Conservation (phyloP, 139 green algal species). For the Microglena sp. region DNA sequence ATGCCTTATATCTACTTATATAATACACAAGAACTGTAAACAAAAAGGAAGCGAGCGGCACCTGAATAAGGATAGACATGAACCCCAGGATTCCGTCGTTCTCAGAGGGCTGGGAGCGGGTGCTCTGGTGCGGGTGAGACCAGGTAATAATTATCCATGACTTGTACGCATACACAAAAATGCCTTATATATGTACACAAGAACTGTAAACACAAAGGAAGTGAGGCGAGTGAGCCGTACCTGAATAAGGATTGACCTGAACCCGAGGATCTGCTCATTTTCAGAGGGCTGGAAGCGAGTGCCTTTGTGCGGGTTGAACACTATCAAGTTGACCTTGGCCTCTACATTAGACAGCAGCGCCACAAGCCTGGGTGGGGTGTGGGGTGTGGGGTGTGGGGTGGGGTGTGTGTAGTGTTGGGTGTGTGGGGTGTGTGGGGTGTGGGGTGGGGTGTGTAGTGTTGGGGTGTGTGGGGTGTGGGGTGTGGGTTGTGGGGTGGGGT, state of each 20-base stretch:
- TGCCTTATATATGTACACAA: background rate
- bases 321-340: constrained; percentile 77
- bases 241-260: constrained; percentile 37
- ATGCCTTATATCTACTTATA: no score
- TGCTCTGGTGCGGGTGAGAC: constrained; percentile 47
- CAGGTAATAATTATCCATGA: no score
- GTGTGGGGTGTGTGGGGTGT: constrained; percentile 1
- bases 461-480: no score
- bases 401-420: background rate
- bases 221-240: background rate
- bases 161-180: background rate
- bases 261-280: constrained; percentile 36
- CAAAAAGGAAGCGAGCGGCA: no score
- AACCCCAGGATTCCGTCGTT: constrained; percentile 44
- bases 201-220: background rate
- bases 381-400: no score
- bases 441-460: no score
- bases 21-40: no score
- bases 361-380: no score
- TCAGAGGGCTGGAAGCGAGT: constrained; percentile 27
- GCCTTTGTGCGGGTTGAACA: constrained; percentile 70
- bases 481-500: no score
- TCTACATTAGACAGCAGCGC: no score
- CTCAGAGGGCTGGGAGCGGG: constrained; percentile 20
- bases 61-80: constrained; percentile 32